Evolutionary conservation across 202 grass and related monocot genomes (phyloP).

Genomic region (Zizania palustris): DNA sequence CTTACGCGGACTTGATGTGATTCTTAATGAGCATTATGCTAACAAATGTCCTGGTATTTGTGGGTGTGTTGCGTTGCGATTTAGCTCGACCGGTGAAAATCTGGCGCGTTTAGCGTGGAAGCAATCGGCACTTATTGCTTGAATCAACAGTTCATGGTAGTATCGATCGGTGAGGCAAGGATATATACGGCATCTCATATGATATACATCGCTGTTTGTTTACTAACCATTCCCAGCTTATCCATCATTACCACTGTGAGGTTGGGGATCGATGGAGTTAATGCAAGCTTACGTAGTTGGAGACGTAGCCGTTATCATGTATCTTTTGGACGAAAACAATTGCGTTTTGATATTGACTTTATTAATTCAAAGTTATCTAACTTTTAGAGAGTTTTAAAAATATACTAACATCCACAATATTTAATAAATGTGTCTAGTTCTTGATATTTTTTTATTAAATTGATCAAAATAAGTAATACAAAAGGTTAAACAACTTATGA

Average conservation of each 20-base stretch:
- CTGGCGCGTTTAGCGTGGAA: slow-evolving; percentile 42
- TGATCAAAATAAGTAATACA: too few species aligned
- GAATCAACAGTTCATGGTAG: slow-evolving; percentile 43
- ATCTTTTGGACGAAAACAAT: slow-evolving; percentile 42
- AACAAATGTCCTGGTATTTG: neutral
- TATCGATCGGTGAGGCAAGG: neutral
- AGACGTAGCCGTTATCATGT: slow-evolving; percentile 1
- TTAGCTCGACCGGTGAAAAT: slow-evolving; percentile 26
- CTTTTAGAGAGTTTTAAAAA: too few species aligned
- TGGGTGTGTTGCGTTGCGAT: slow-evolving; percentile 10
- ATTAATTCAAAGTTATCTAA: too few species aligned
- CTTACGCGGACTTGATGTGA: too few species aligned
- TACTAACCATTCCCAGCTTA: slow-evolving; percentile 32
- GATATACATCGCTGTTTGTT: slow-evolving; percentile 24
- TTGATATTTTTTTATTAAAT: too few species aligned
- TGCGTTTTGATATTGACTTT: neutral
- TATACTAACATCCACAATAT: too few species aligned
- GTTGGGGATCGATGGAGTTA: neutral
- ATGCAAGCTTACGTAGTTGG: slow-evolving; percentile 9
- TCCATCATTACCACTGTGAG: slow-evolving; percentile 12
- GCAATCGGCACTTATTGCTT: slow-evolving; percentile 48
- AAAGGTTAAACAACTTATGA: too few species aligned
- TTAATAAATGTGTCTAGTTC: too few species aligned
- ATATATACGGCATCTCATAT: neutral
- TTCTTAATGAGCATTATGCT: neutral